A percentile compares a stretch with the other conserved stretches of the same genome.
Evolutionary conservation across 345 rosid species (phyloP).

Genomic region (Anastatica hierochuntica): DNA sequence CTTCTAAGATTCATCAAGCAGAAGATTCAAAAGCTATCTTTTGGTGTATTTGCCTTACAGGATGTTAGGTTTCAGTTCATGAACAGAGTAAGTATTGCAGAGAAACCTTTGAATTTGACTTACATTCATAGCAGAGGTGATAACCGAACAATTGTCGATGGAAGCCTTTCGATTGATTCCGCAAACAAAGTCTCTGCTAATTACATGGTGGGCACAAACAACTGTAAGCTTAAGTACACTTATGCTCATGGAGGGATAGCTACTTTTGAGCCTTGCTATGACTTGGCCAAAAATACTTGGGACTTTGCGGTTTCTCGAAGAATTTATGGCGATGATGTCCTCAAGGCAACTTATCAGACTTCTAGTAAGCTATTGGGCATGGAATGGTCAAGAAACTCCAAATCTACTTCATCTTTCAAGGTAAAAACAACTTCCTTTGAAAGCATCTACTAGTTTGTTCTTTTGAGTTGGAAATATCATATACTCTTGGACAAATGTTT

Average conservation of each 20-base stretch:
- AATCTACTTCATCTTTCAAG: constrained; percentile 54
- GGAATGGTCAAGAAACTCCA: constrained; percentile 75
- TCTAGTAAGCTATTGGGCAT: constrained; percentile 54
- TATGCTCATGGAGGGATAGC: constrained; percentile 54
- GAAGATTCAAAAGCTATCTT: too few relatives aligned
- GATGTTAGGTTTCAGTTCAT: constrained; percentile 91
- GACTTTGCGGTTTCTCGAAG: constrained; percentile 61
- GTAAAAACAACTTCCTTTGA: too few relatives aligned
- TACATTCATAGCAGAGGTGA: constrained; percentile 65
- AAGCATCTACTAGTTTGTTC: too few relatives aligned
- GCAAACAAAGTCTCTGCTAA: constrained; percentile 71
- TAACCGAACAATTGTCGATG: constrained; percentile 63
- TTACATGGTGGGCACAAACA: constrained; percentile 57
- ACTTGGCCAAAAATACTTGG: constrained; percentile 70
- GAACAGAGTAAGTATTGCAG: constrained; percentile 56
- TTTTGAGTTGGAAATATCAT: too few relatives aligned
- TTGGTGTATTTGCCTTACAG: too few relatives aligned
- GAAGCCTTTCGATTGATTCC: constrained; percentile 47
- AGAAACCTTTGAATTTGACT: constrained; percentile 75
- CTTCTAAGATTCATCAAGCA: too few relatives aligned
- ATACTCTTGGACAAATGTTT: too few relatives aligned
- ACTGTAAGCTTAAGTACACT: constrained; percentile 76
- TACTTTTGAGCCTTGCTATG: constrained; percentile 74
- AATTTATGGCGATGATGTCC: constrained; percentile 47
- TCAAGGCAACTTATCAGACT: constrained; percentile 76